Evolutionary conservation across 306 rosid species (phyloP), one percentile per base, ranked within the genome.

Genomic region (Arachis hypogaea): DNA sequence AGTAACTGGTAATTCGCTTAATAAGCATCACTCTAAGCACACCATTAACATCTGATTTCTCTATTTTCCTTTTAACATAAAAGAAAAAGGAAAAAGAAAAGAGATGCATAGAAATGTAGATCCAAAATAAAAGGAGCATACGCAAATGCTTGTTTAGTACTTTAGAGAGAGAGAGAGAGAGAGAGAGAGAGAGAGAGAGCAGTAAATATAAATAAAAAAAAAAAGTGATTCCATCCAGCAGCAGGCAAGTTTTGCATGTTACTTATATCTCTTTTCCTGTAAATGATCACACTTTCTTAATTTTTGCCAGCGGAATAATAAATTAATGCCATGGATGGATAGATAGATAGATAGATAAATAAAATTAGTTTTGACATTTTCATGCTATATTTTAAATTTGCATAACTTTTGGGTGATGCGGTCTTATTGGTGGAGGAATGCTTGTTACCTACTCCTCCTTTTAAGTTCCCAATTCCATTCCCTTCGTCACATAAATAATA

Each of bases 381-480:
- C 30, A 72, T 33, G 38, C 1, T 11, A 11, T 49, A 11, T 11
- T 49, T 49, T 2, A 11, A 11, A 49, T 11, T 4, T 9, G 55
- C 16, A 63, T 67, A 73, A 73, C 33, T 83, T 85, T 85, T 74
- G 82, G 87, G 86, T 56, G 67, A 83, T 77, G 83, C 79, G 88
- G 88, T 86, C 84, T 66, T 83, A 47, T 85, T 73, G 88, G 87
- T 77, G 84, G 83, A 82, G 83, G 85, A 84, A 89, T 89, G 91
- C 92, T 92, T 86, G 97, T 80, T 88, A 89, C 91, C 93, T 87
- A 92, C 93, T 91, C 88, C 93, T 91, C 88, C 89, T 83, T 80
- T 83, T 61, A 85, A 69, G 84, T 76, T 84, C 81, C 85, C 80
- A 75, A 78, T 78, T 80, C 71, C 73, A 59, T 49, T 49, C 14